Conservation (phyloP, 1,284 basidiomycete genomes). For the Anthracocystis panici-leucophaei region DNA sequence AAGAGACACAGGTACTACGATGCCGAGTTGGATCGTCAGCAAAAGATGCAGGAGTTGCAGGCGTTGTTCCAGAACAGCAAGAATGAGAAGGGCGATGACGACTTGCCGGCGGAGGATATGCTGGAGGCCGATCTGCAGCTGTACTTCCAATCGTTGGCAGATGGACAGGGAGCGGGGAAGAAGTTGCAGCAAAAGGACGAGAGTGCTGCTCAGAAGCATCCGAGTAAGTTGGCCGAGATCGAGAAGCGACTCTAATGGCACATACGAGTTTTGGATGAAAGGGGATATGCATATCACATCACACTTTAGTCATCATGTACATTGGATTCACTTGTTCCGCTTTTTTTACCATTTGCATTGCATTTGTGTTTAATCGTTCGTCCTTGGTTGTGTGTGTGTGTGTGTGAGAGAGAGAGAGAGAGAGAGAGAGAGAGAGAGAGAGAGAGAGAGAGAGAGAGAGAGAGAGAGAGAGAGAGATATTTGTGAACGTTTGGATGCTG, state of each 20-base stretch:
- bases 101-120: constrained; percentile 30
- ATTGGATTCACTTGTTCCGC: background rate
- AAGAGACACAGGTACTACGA: constrained; percentile 73
- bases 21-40: constrained; percentile 72
- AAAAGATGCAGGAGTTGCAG: constrained; percentile 73
- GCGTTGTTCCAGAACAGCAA: constrained; percentile 68
- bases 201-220: constrained; percentile 32
- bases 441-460: too few species aligned
- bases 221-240: constrained; percentile 62
- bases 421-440: too few species aligned
- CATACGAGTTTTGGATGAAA: background rate
- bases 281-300: background rate
- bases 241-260: constrained; percentile 39
- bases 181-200: constrained; percentile 29
- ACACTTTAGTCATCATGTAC: background rate
- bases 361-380: too few species aligned
- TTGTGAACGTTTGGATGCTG: too few species aligned
- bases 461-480: too few species aligned
- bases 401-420: too few species aligned
- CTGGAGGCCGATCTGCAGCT: constrained; percentile 56
- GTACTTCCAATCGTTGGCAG: constrained; percentile 60
- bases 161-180: constrained; percentile 39
- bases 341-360: too few species aligned
- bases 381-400: too few species aligned
- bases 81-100: constrained; percentile 40